Base-by-base conservation (phyloP, 768 basidiomycete species). In the Kondoa malvinella region DNA sequence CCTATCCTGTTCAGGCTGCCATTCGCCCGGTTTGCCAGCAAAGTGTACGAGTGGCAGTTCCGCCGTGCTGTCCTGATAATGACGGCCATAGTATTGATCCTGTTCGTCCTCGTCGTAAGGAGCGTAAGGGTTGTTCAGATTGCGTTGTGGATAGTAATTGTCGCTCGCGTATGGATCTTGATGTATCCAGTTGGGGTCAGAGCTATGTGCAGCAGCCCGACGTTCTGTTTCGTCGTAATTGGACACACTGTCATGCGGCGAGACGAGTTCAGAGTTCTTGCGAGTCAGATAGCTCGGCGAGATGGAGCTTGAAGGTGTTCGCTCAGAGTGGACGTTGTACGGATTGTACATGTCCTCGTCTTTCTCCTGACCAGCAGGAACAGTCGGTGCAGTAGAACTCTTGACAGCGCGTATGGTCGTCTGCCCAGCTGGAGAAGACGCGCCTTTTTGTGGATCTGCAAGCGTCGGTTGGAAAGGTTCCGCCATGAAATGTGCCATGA, bases 101-200 rank as follows among this genome's bases (percentile, higher is more conserved):
- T 29, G 12, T 12, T 59, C 58, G 15, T 59, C 25, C 12, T 59
- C 58, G 4, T 59, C 25, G 27, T 25, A 59, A 31, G 21, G 30
- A 25, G 50, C 50, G 14, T 14, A 56, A 25, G 14, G 50, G 50
- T 56, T 56, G 57, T 17, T 27, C 61, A 33, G 16, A 29, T 32
- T 33, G 61, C 33, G 15, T 3, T 30, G 12, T 33, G 61, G 33
- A 32, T 63, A 63, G 61, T 33, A 33, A 27, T 27, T 27, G 61
- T 63, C 32, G 27, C 30, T 4, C 50, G 50, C 50, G 61, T 63
- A 63, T 31, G 61, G 61, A 33, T 63, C 61, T 27, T 32, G 61
- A 33, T 27, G 26, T 8, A 31, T 3, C 29, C 33, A 63, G 31
- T 63, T 32, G 3, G 26, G 12, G 15, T 32, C 3, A 33, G 61